A percentile compares a stretch with the other conserved stretches of the same genome.
These are phyloP conservation scores for Sergeia podlipaevii DNA, from an alignment of 208 protist genomes.

Conservation along the genomic window DNA sequence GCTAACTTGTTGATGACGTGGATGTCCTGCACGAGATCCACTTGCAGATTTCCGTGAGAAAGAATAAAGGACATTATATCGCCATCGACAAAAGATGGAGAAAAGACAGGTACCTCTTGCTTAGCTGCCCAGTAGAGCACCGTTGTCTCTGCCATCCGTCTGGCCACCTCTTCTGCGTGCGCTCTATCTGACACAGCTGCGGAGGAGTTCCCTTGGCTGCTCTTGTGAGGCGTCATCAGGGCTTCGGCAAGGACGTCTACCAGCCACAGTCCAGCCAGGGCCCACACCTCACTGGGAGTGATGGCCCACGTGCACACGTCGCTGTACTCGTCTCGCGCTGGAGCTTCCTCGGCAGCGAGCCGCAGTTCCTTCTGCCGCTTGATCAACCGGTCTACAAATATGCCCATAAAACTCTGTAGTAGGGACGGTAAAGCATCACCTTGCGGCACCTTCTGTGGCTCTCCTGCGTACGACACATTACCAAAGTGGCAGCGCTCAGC, in stretches of 20 bases:
- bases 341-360: slow-evolving; percentile 13
- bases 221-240: slow-evolving; percentile 3
- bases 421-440: slow-evolving; percentile 14
- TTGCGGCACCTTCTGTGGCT: background rate
- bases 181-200: too few relatives aligned
- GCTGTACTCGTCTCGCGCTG: slow-evolving; percentile 13
- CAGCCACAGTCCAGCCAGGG: slow-evolving; percentile 63
- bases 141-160: slow-evolving; percentile 41
- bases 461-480: slow-evolving; percentile 56
- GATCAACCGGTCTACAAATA: slow-evolving; percentile 35
- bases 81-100: slow-evolving; percentile 75
- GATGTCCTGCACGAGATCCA: slow-evolving; percentile 96
- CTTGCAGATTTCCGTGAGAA: slow-evolving; percentile 10
- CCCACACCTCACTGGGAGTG: slow-evolving; percentile 74
- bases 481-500: slow-evolving; percentile 31
- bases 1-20: slow-evolving; percentile 95
- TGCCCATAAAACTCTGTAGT: slow-evolving; percentile 54
- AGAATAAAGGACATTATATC: slow-evolving; percentile 70
- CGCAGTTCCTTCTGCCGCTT: slow-evolving; percentile 25
- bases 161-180: slow-evolving; percentile 20
- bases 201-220: background rate
- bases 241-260: slow-evolving; percentile 49
- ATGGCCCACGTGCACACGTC: slow-evolving; percentile 62
- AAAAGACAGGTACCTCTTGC: slow-evolving; percentile 79
- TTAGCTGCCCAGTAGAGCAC: slow-evolving; percentile 78